Evolutionary conservation across 352 stramenopile genomes (phyloP), one percentile per base, ranked within the genome.

Genomic region (Plasmopara halstedii): DNA sequence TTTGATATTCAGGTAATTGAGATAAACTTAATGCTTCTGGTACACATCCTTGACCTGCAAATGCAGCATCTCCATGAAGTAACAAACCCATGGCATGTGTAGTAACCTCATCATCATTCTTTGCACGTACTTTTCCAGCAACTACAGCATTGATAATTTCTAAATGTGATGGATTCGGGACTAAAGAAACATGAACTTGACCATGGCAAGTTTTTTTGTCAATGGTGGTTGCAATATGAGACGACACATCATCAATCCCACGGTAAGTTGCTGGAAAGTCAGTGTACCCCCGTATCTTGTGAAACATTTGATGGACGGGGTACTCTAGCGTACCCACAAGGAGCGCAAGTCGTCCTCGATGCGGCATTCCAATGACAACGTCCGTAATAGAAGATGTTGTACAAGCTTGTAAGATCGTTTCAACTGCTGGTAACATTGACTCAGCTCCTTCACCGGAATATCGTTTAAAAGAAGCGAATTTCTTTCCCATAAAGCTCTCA

Each of bases 141-240:
- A 77, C 77, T 25, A 95, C 80, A 6, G 82, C 61, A 41, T 94
- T 94, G 60, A 94, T 92, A 40, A 89, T 88, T 72, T 94, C 84
- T 34, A 95, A 51, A 44, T 95, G 84, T 15, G 76, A 92, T 27
- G 84, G 83, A 32, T 95, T 95, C 59, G 88, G 77, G 21, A 92
- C 55, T 22, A 95, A 56, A 19, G 81, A 92, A n/a, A 94, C 75
- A 53, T 86, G 78, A 36, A 95, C 66, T n/a, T 65, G 56, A 26
- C 60, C 61, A 34, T 65, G 46, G 11, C 62, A 64, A 31, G 73
- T 90, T 36, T 62, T 71, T 52, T 88, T 85, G 56, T 90, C 71
- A 14, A 85, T 33, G 0, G 71, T 81, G 33, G 74, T 73, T 37
- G 82, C 84, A 57, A 95, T 86, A 63, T 95, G 84, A 8, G 77